Evolutionary conservation across 2,329 filamentous ascomycete genomes (phyloP), one percentile per base, ranked within the genome.

Genomic region (Torrubiellomyces zombiae): DNA sequence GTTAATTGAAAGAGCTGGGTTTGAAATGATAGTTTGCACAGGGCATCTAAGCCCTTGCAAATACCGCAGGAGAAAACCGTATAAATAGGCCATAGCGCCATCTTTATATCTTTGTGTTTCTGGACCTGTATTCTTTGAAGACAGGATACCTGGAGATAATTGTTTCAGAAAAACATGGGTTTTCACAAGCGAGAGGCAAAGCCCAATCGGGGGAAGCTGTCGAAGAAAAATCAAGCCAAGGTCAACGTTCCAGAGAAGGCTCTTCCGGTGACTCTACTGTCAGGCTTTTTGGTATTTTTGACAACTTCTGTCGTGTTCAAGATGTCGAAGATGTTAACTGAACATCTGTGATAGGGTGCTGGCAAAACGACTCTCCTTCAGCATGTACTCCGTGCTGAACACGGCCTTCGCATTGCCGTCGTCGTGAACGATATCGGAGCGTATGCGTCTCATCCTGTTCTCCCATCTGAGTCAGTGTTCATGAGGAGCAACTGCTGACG

Each of bases 351-450:
- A 7, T 16, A 72, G 68, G 73, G 74, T 8, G 67, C 70, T 22
- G 75, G 75, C 2, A 80, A 80, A 43, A 79, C 75, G 0, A 79
- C 75, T 0, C 56, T 80, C 0, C 56, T 80, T 0, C 65, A 76
- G 31, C 67, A 78, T 31, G 75, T 80, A 25, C 60, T 80, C 5
- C 63, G 63, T 18, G 70, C 66, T 2, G 58, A 75, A 4, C 75
- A 80, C 45, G 70, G 73, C 1, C 55, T 79, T 7, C 60, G 63
- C 2, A 76, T 81, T 29, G 75, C 73, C 1, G 67, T 80, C 9
- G 74, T 80, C 13, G 74, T 81, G 18, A 80, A 81, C 35, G 75
- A 80, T 31, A 77, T 80, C 49, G 67, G 66, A 32, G 58, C 60
- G 60, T 64, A 24, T 35, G 57, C 47, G 1, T n/a, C 7, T 10